phyloP scores from a whole-genome alignment of 805 yeast genomes.

The Torulaspora franciscae region DNA sequence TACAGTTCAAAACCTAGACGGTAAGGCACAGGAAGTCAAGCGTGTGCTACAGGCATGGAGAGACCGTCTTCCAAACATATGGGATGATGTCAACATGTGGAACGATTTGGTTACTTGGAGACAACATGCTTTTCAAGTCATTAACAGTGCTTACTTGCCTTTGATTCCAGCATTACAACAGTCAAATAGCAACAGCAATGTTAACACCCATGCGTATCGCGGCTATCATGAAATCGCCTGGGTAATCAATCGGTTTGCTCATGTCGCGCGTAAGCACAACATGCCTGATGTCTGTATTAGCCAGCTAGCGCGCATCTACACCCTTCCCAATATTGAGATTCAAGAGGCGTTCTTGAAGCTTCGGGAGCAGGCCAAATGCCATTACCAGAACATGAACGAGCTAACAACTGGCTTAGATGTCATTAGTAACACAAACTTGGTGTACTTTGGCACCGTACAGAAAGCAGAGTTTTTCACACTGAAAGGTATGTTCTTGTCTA shows the following conservation, averaged over 20 bases:
- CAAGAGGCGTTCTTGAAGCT: constrained; percentile 95
- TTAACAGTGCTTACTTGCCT: constrained; percentile 90
- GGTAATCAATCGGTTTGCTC: constrained; percentile 97
- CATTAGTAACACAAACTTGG: constrained; percentile 91
- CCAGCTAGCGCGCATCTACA: constrained; percentile 88
- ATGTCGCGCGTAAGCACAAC: constrained; percentile 93
- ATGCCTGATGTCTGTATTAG: constrained; percentile 95
- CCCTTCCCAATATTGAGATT: constrained; percentile 93
- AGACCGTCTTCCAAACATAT: constrained; percentile 88
- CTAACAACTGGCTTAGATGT: constrained; percentile 94
- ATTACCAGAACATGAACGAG: constrained; percentile 86
- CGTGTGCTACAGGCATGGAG: constrained; percentile 97
- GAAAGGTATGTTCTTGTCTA: constrained; percentile 96
- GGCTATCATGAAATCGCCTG: constrained; percentile 99
- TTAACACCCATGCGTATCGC: constrained; percentile 90
- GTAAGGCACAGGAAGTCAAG: constrained; percentile 89
- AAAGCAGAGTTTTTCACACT: constrained; percentile 96
- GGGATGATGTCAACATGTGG: constrained; percentile 99
- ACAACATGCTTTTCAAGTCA: constrained; percentile 95
- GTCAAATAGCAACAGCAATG: constrained; percentile 58
- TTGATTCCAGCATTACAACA: constrained; percentile 81
- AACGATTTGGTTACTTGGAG: constrained; percentile 97
- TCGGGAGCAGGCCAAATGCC: constrained; percentile 97
- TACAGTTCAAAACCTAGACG: constrained; percentile 86
- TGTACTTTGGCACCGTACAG: constrained; percentile 93